These are phyloP conservation scores for Cnidoscolus chayamansa DNA, from an alignment of 441 rosid genomes.

Conservation along the genomic window DNA sequence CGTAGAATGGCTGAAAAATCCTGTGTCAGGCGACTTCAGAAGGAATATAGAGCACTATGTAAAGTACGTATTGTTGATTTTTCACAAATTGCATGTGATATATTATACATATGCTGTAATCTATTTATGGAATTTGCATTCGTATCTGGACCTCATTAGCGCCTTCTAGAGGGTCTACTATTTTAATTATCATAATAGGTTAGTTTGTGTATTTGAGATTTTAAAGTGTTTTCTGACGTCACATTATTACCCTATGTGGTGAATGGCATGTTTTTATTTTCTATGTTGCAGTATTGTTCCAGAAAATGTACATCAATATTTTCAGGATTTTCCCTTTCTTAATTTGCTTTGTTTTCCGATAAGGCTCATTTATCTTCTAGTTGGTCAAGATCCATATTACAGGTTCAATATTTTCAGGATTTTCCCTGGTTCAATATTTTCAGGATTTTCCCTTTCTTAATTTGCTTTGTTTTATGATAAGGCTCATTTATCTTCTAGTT, in stretches of 20 bases:
- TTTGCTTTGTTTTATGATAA: neutral
- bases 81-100: neutral
- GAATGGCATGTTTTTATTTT: neutral
- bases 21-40: constrained; percentile 89
- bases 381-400: too few relatives aligned
- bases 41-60: constrained; percentile 91
- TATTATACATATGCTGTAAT: neutral
- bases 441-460: neutral
- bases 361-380: neutral
- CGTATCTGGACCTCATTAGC: neutral
- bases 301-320: neutral
- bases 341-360: neutral
- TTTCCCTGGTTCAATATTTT: neutral
- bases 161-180: neutral
- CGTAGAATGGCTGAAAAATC: constrained; percentile 77
- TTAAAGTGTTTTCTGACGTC: neutral
- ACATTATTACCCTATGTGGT: neutral
- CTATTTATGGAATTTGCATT: neutral
- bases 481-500: neutral
- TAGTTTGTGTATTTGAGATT: neutral
- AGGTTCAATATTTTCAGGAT: neutral
- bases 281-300: neutral
- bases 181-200: neutral
- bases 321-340: neutral
- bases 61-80: constrained; percentile 45